Conservation (phyloP, 2,329 filamentous ascomycete genomes). For the Claviceps sp. region DNA sequence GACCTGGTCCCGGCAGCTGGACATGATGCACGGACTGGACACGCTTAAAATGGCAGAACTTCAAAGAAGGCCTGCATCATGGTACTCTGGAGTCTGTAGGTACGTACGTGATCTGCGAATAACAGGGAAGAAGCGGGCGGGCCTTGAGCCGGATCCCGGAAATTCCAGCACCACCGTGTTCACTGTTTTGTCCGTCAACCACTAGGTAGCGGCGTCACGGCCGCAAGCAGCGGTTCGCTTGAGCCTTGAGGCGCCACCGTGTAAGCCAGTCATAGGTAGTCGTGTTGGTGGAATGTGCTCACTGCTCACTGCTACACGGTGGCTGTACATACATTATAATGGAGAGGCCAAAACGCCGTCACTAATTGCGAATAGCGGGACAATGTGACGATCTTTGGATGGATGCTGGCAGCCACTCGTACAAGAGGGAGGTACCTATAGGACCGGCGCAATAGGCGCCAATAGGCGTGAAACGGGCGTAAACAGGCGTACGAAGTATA, state of each 20-base stretch:
- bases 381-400: background rate
- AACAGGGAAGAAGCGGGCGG: background rate
- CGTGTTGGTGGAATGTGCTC: no score
- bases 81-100: no score
- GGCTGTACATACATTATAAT: background rate
- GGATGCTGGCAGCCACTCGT: background rate
- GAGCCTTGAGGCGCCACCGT: background rate
- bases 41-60: slow-evolving; percentile 5
- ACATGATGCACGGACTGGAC: slow-evolving; percentile 1
- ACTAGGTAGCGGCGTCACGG: background rate
- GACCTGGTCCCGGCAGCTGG: background rate
- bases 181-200: background rate
- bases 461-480: no score
- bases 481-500: no score
- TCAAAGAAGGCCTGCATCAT: slow-evolving; percentile 7
- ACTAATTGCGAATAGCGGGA: background rate
- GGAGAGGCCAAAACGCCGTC: background rate
- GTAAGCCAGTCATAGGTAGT: background rate
- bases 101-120: slow-evolving; percentile 8
- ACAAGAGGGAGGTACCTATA: background rate
- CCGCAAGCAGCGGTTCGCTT: slow-evolving; percentile 8
- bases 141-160: slow-evolving; percentile 8
- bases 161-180: background rate
- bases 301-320: no score
- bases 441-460: no score